Percentiles rank a stretch among this genome's conserved stretches.
Conservation (phyloP, 148 eudicot species). For the Oxyria digyna region DNA sequence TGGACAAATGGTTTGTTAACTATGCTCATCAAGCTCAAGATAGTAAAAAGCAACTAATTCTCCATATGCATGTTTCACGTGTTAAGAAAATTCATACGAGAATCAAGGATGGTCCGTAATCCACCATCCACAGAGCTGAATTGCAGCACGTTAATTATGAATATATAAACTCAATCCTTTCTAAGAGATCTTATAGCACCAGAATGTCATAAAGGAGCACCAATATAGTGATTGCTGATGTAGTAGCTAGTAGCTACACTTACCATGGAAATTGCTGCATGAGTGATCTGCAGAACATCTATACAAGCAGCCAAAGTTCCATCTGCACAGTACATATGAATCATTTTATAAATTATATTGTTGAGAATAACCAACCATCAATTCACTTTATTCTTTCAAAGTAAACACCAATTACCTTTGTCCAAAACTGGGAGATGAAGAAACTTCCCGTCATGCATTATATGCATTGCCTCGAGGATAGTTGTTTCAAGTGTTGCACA, state of each 20-base stretch:
- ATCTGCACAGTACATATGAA: conserved; percentile 30
- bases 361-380: neutral
- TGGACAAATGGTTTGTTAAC: neutral
- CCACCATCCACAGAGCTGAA: neutral
- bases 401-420: conserved; percentile 25
- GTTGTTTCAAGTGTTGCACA: conserved; percentile 52
- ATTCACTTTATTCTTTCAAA: neutral
- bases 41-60: neutral
- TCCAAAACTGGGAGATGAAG: conserved; percentile 61
- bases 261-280: conserved; percentile 94
- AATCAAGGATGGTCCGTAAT: neutral
- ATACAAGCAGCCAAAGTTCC: conserved; percentile 63
- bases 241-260: neutral
- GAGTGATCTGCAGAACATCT: conserved; percentile 91
- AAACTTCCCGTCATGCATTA: conserved; percentile 67
- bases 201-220: neutral
- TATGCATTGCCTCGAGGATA: conserved; percentile 57
- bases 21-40: neutral
- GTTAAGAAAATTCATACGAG: neutral
- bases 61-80: neutral
- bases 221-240: neutral
- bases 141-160: neutral
- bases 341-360: neutral
- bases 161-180: neutral
- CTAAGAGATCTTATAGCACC: neutral